Conservation (phyloP, 2,329 filamentous ascomycete genomes). For the Fusarium staphyleae region DNA sequence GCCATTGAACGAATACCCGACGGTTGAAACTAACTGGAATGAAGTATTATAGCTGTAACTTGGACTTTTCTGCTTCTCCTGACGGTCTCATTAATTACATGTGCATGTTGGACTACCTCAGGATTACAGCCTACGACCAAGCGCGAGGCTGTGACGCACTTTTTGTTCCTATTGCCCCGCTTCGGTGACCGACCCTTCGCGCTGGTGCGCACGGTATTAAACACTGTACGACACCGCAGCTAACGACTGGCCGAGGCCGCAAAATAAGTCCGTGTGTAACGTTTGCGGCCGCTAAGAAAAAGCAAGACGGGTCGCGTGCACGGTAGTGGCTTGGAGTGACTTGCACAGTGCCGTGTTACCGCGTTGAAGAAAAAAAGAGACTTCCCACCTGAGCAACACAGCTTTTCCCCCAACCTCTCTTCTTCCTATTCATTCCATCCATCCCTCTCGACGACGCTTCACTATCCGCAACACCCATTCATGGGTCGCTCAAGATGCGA, state of each 20-base stretch:
- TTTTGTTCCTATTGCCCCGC: constrained; percentile 39
- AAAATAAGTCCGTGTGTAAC: constrained; percentile 19
- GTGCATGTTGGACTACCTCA: not conserved
- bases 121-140: not conserved
- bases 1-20: no score
- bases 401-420: constrained; percentile 34
- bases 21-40: no score
- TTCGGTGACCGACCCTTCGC: constrained; percentile 22
- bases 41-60: no score
- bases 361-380: constrained; percentile 38
- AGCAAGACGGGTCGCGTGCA: not conserved
- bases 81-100: no score
- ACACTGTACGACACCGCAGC: constrained; percentile 22
- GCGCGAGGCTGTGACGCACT: constrained; percentile 15
- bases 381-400: constrained; percentile 27
- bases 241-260: not conserved
- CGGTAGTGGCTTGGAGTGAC: not conserved
- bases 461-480: constrained; percentile 27
- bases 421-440: constrained; percentile 33
- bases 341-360: constrained; percentile 23
- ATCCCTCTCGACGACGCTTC: constrained; percentile 33
- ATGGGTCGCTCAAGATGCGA: constrained; percentile 58
- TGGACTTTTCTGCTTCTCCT: no score
- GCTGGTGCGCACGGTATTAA: constrained; percentile 7
- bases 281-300: constrained; percentile 11